These are phyloP conservation scores for Nemania diffusa DNA, from an alignment of 2,329 filamentous ascomycete species.

Conservation along the genomic window DNA sequence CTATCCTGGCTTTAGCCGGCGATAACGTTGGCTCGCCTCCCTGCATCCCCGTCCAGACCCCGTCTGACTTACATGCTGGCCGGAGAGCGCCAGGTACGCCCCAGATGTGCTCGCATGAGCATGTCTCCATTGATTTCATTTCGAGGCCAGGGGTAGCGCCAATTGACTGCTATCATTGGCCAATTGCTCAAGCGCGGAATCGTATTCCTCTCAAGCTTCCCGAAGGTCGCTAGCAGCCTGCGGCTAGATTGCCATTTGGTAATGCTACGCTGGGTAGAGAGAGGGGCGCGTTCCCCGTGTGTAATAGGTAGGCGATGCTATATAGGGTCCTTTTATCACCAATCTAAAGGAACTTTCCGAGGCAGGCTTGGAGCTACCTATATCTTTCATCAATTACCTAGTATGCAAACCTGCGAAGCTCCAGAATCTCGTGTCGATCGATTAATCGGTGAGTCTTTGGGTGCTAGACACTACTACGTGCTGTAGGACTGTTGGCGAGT, in stretches of 20 bases:
- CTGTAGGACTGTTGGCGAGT: background rate
- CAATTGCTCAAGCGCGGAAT: slow-evolving; percentile 5
- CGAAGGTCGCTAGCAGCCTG: slow-evolving; percentile 21
- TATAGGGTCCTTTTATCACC: background rate
- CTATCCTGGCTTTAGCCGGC: slow-evolving; percentile 38
- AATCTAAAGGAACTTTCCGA: slow-evolving; percentile 10
- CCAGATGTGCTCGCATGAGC: slow-evolving; percentile 13
- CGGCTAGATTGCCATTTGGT: slow-evolving; percentile 31
- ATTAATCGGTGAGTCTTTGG: background rate
- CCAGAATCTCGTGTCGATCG: background rate
- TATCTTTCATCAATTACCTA: background rate
- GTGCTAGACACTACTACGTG: background rate
- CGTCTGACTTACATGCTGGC: slow-evolving; percentile 9
- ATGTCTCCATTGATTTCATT: slow-evolving; percentile 21
- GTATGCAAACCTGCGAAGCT: background rate
- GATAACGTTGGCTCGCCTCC: slow-evolving; percentile 28
- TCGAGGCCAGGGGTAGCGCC: slow-evolving; percentile 14
- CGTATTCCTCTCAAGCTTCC: slow-evolving; percentile 12
- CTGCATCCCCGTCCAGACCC: slow-evolving; percentile 14
- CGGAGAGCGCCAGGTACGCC: slow-evolving; percentile 23
- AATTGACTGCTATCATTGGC: slow-evolving; percentile 24
- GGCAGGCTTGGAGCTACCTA: background rate
- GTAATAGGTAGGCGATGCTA: background rate
- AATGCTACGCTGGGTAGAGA: slow-evolving; percentile 11
- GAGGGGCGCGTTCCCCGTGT: background rate